These are phyloP conservation scores for Colletotrichum limetticola DNA, from an alignment of 2,329 filamentous ascomycete genomes.

Conservation along the genomic window DNA sequence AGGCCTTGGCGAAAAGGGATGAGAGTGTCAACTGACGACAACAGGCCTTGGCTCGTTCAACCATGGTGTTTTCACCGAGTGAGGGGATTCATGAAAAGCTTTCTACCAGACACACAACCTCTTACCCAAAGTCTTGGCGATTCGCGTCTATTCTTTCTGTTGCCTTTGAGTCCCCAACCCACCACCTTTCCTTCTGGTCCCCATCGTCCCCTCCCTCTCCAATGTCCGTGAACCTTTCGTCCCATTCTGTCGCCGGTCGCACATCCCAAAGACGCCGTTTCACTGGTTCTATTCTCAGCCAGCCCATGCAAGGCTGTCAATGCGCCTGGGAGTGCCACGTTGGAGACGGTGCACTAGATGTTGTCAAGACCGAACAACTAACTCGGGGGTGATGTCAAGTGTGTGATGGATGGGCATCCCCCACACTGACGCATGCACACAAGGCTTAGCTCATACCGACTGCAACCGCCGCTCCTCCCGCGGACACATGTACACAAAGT, in stretches of 20 bases:
- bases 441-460: not conserved
- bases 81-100: conserved; percentile 11
- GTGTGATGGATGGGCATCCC: not conserved
- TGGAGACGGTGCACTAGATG: not conserved
- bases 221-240: not conserved
- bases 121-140: conserved; percentile 13
- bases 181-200: not conserved
- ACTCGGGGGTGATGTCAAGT: not conserved
- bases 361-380: not conserved
- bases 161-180: not conserved
- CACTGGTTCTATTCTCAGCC: conserved; percentile 22
- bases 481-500: not conserved
- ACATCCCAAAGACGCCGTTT: conserved; percentile 10
- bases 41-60: not conserved
- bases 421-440: conserved; percentile 11
- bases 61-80: not conserved
- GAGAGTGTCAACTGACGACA: not conserved
- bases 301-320: conserved; percentile 6
- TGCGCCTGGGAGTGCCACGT: not conserved
- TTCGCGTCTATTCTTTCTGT: not conserved
- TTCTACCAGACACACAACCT: conserved; percentile 28
- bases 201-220: not conserved
- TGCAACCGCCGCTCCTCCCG: not conserved
- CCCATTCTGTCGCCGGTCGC: conserved; percentile 1
- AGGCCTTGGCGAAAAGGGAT: conserved; percentile 16